Conservation (phyloP, 2,329 filamentous ascomycete species). For the Cercospora janseana region DNA sequence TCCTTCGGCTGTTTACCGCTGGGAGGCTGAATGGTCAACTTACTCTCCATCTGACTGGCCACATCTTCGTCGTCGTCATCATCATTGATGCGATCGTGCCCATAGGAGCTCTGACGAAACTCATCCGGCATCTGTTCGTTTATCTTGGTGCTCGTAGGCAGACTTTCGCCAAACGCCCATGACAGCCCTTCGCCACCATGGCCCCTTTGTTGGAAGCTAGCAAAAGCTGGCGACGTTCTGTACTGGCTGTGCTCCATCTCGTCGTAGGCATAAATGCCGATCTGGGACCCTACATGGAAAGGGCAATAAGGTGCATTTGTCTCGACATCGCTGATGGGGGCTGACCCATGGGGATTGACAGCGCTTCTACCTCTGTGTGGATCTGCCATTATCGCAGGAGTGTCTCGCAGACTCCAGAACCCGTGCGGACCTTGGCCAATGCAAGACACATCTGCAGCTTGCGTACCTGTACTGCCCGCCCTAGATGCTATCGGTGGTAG, state of each 20-base stretch:
- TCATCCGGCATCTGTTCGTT: constrained; percentile 29
- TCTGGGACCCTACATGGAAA: constrained; percentile 86
- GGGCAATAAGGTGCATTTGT: constrained; percentile 94
- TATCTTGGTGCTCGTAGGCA: constrained; percentile 32
- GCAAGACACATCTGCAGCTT: constrained; percentile 24
- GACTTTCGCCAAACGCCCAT: constrained; percentile 35
- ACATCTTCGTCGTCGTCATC: constrained; percentile 26
- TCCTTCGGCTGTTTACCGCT: constrained; percentile 19
- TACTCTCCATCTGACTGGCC: constrained; percentile 30
- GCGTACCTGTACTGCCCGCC: constrained; percentile 8
- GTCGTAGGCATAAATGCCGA: constrained; percentile 70
- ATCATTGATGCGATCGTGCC: constrained; percentile 1
- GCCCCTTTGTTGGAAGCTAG: constrained; percentile 26
- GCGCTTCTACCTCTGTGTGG: constrained; percentile 7
- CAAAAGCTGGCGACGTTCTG: constrained; percentile 12
- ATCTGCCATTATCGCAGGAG: constrained; percentile 13
- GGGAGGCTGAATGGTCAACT: constrained; percentile 26
- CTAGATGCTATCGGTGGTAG: constrained; percentile 28
- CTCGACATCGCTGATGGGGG: constrained; percentile 51
- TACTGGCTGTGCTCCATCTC: constrained; percentile 27
- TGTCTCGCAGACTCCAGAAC: constrained; percentile 42
- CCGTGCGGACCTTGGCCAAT: constrained; percentile 36
- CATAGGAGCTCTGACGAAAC: constrained; percentile 8
- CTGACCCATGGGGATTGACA: not conserved
- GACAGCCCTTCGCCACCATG: constrained; percentile 27